Conservation (phyloP, 768 basidiomycete genomes). For the Mycena indigotica region DNA sequence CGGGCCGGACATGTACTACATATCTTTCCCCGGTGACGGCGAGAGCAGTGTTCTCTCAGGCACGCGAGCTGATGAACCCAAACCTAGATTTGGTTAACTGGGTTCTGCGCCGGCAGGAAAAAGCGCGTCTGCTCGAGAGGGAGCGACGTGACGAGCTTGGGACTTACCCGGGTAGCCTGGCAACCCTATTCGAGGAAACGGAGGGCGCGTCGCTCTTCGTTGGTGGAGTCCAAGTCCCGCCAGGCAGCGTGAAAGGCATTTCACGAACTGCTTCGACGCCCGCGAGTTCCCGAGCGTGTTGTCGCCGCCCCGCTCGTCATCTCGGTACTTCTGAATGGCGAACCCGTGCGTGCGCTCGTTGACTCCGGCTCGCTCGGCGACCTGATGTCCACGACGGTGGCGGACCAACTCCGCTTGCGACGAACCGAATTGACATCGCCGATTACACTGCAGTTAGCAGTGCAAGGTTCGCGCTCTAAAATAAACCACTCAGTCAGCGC, state of each 20-base stretch:
- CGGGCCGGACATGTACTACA: no score
- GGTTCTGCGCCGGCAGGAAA: no score
- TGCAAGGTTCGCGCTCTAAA: conserved; percentile 28
- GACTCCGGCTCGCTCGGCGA: no score
- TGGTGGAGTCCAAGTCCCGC: neutral
- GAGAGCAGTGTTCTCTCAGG: no score
- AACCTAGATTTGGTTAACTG: no score
- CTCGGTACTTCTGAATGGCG: conserved; percentile 25
- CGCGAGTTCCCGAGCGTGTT: neutral
- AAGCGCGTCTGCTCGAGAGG: no score
- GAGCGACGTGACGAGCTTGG: neutral
- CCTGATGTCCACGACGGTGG: conserved; percentile 29
- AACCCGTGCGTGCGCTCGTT: conserved; percentile 26
- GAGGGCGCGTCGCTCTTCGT: neutral
- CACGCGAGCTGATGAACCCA: no score
- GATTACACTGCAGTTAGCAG: conserved; percentile 31
- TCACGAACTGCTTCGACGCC: neutral
- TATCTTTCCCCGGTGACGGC: no score
- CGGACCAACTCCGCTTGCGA: conserved; percentile 26
- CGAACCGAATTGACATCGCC: conserved; percentile 24
- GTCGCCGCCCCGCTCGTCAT: conserved; percentile 25
- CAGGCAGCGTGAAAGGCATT: neutral
- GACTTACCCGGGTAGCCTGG: neutral
- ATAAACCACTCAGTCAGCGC: conserved; percentile 19
- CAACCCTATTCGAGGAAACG: neutral